phyloP scores from a whole-genome alignment of 345 rosid genomes.

The Mallotus nudiflorus region DNA sequence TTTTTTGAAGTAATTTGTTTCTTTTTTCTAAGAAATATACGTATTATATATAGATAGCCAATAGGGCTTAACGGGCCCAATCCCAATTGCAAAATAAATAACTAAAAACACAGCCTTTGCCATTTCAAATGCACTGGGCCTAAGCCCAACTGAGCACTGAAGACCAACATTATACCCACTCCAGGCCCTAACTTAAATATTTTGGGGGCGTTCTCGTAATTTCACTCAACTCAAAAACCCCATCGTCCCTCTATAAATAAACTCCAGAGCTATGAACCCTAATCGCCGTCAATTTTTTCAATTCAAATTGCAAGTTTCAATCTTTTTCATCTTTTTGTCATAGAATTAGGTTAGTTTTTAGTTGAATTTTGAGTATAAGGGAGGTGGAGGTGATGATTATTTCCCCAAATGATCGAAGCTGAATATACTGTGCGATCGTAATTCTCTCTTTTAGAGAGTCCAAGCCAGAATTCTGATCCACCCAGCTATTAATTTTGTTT shows the following conservation, averaged over 20 bases:
- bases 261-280: neutral
- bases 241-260: neutral
- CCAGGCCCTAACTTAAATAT: no score
- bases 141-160: no score
- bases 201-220: neutral
- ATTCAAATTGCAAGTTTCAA: neutral
- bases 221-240: neutral
- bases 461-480: conserved; percentile 35
- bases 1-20: no score
- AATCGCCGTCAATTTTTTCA: neutral
- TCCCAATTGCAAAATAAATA: no score
- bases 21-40: no score
- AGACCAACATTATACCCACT: no score
- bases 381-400: conserved; percentile 45
- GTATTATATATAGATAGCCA: no score
- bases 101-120: no score
- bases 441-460: conserved; percentile 17
- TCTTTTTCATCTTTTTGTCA: neutral
- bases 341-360: neutral
- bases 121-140: no score
- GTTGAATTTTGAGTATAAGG: no score
- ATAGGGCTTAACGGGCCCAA: no score
- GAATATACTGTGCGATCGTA: conserved; percentile 34
- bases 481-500: neutral
- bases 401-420: conserved; percentile 46